Percentiles rank a stretch among this genome's conserved stretches.
Evolutionary conservation across 2,329 filamentous ascomycete species (phyloP).

Genomic region (Cladosporium austrohemisphaericum): DNA sequence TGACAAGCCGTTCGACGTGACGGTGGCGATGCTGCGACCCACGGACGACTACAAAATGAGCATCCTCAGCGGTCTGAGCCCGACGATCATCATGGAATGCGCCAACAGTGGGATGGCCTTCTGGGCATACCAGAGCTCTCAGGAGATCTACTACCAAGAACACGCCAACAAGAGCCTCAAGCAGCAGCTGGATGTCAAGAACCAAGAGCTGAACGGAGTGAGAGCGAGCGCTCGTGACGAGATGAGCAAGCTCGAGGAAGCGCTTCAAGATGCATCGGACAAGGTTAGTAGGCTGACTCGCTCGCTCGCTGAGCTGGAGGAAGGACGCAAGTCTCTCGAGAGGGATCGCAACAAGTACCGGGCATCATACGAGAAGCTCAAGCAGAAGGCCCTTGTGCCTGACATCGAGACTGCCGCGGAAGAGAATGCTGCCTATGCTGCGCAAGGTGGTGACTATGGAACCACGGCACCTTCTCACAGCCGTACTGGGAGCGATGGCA

Average conservation of each 20-base stretch:
- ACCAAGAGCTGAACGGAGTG: conserved; percentile 59
- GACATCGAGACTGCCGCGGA: conserved; percentile 55
- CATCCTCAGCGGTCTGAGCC: conserved; percentile 76
- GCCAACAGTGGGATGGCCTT: conserved; percentile 74
- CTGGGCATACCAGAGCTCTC: conserved; percentile 80
- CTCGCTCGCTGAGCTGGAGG: conserved; percentile 6
- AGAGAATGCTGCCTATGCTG: conserved; percentile 47
- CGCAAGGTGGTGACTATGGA: conserved; percentile 31
- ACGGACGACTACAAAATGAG: conserved; percentile 88
- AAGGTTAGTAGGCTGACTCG: conserved; percentile 3
- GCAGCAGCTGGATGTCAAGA: conserved; percentile 51
- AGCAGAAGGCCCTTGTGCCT: conserved; percentile 52
- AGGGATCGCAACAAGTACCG: conserved; percentile 8
- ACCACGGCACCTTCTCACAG: conserved; percentile 5
- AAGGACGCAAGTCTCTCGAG: conserved; percentile 9
- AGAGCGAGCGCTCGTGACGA: neutral
- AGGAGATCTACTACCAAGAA: conserved; percentile 66
- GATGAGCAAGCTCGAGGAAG: conserved; percentile 8
- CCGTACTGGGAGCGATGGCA: conserved; percentile 22
- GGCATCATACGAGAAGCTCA: conserved; percentile 49
- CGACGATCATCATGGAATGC: conserved; percentile 80
- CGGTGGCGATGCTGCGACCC: conserved; percentile 67
- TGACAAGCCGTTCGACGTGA: conserved; percentile 69
- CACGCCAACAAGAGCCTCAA: conserved; percentile 60
- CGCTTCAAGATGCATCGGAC: conserved; percentile 5